Base-by-base conservation (phyloP, 2,329 filamentous ascomycete species). In the Fusarium protoensiforme region DNA sequence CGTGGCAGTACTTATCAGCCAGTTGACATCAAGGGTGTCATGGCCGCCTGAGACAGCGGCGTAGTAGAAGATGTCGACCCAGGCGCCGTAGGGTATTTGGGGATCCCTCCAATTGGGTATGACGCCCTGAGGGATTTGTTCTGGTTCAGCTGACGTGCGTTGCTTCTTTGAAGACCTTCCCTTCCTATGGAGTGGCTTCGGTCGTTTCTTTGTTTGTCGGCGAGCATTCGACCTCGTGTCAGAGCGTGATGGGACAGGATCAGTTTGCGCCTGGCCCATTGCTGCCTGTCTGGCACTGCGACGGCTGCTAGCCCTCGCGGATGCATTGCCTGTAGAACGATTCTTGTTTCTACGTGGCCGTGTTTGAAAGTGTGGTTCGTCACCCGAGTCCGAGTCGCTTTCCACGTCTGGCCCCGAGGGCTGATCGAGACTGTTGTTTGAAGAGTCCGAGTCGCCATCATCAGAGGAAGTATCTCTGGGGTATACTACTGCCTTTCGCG, bases 11-110 rank as follows among this genome's bases (percentile, higher is more conserved):
- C 86, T 84, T 11, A 92, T 81, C 8, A 97, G 87, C 92, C 92
- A 94, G 75, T 86, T 85, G 14, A 85, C 86, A 76, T 85, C 84
- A 78, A 84, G 75, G 82, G 84, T 77, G n/a, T 83, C 83, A 7
- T 83, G 78, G 1, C 80, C 76, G 10, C 78, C 75, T 35, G 85
- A 82, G 58, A 87, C 86, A 18, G 92, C 90, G 13, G 93, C 91
- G 79, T 90, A 91, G 54, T 88, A 83, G 78, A 97, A 94, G 41
- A 96, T 90, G 63, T 91, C 87, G 27, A 90, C 83, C 72, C 95
- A 90, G 18, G 94, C 87, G 53, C 91, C 87, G 75, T 94, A 93
- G 1, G 92, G 91, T 24, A 94, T 79, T 35, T 80, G 78, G 3
- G 81, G 85, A 24, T 85, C 86, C 65, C 86, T 84, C 89, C 89